Conservation (phyloP, 164 flowering plant genomes). For the Chloranthus sessilifolius region DNA sequence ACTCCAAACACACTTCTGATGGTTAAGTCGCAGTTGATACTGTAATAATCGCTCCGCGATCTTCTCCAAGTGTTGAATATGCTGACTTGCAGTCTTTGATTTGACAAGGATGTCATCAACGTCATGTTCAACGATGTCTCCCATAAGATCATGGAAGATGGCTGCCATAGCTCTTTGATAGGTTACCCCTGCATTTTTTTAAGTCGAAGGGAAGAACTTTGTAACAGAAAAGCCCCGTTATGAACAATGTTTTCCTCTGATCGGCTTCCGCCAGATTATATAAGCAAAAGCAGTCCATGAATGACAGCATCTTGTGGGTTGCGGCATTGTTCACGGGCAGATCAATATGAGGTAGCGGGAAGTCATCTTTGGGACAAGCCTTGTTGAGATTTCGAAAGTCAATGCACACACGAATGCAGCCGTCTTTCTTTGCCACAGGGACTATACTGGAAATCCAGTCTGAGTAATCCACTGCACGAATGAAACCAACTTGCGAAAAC, state of each 20-base stretch:
- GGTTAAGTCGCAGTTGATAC: background rate
- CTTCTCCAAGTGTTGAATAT: background rate
- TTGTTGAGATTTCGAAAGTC: too few species aligned
- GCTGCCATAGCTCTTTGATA: constrained; percentile 1
- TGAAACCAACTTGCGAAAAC: background rate
- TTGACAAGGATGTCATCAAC: constrained; percentile 1
- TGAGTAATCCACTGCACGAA: background rate
- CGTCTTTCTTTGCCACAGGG: background rate
- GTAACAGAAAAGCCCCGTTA: background rate
- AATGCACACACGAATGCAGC: background rate
- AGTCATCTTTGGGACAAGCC: constrained; percentile 3
- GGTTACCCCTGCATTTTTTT: constrained; percentile 3
- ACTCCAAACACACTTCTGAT: background rate
- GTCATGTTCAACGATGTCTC: background rate
- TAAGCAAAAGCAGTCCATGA: background rate
- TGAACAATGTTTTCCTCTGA: background rate
- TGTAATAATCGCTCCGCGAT: background rate
- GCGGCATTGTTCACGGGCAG: background rate
- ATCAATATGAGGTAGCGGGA: background rate
- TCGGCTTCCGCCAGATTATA: background rate
- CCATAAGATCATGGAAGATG: background rate
- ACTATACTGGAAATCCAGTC: background rate
- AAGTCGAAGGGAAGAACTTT: background rate
- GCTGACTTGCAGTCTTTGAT: background rate
- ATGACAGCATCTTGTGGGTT: background rate